Percentiles rank a stretch among this genome's conserved stretches.
phyloP scores from a whole-genome alignment of 2,329 filamentous ascomycete species.

The Aspergillus hiratsukae region DNA sequence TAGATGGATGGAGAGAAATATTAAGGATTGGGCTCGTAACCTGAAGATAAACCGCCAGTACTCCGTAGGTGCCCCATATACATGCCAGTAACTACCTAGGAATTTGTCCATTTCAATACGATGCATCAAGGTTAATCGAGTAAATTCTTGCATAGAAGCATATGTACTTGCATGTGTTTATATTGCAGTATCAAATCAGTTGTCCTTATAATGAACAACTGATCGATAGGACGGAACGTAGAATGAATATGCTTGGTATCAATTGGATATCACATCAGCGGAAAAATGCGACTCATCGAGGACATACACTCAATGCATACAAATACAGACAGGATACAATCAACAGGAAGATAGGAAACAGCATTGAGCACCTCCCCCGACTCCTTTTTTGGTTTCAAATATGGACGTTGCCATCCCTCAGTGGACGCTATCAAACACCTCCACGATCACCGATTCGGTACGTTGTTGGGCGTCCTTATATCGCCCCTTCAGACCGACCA shows the following conservation, averaged over 20 bases:
- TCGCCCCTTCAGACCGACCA: neutral
- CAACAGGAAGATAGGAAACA: slow-evolving; percentile 1
- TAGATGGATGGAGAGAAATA: neutral
- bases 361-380: neutral
- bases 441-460: neutral
- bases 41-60: neutral
- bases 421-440: neutral
- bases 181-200: neutral
- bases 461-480: neutral
- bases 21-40: neutral
- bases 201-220: neutral
- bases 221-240: too few species aligned
- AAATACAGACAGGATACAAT: slow-evolving; percentile 6
- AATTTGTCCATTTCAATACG: neutral
- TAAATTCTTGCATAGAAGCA: neutral
- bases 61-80: neutral
- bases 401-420: neutral
- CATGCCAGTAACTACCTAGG: neutral
- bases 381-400: neutral
- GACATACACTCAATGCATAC: slow-evolving; percentile 10
- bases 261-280: slow-evolving; percentile 1
- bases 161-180: neutral
- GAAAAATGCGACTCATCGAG: slow-evolving; percentile 3
- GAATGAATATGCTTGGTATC: neutral
- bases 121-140: neutral